These are phyloP conservation scores for Knufia fluminis DNA, from an alignment of 2,329 filamentous ascomycete species.

Conservation along the genomic window DNA sequence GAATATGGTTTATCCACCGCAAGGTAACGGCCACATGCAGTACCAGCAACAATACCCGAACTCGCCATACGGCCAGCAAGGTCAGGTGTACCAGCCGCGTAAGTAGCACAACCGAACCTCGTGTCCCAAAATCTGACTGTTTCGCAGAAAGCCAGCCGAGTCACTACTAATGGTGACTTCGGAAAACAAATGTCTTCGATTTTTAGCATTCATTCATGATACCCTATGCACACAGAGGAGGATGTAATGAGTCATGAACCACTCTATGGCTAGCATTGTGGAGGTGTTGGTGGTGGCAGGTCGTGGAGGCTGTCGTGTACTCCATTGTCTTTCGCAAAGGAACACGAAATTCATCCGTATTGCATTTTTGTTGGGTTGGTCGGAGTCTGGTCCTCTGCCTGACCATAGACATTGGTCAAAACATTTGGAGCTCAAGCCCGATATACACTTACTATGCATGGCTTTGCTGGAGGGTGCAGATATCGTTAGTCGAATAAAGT, in stretches of 20 bases:
- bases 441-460: too few relatives aligned
- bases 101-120: slow-evolving; percentile 28
- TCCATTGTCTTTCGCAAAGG: slow-evolving; percentile 1
- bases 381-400: background rate
- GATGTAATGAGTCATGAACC: slow-evolving; percentile 8
- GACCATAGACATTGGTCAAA: background rate
- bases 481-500: too few relatives aligned
- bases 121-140: background rate
- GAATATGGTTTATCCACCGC: slow-evolving; percentile 37
- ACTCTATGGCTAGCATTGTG: slow-evolving; percentile 4
- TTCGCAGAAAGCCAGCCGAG: slow-evolving; percentile 6
- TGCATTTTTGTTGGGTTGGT: background rate
- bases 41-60: slow-evolving; percentile 42
- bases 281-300: slow-evolving; percentile 8
- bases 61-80: slow-evolving; percentile 39
- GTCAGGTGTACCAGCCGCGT: slow-evolving; percentile 43
- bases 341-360: background rate
- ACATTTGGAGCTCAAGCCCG: background rate
- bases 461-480: too few relatives aligned
- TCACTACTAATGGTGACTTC: slow-evolving; percentile 4
- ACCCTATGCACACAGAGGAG: slow-evolving; percentile 10
- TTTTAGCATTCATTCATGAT: slow-evolving; percentile 8
- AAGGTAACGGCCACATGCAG: slow-evolving; percentile 39
- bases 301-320: background rate
- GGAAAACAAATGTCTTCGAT: background rate